Percentiles rank a stretch among this genome's conserved stretches.
Conservation (phyloP, 805 yeast genomes). For the Candida coleopterorum region DNA sequence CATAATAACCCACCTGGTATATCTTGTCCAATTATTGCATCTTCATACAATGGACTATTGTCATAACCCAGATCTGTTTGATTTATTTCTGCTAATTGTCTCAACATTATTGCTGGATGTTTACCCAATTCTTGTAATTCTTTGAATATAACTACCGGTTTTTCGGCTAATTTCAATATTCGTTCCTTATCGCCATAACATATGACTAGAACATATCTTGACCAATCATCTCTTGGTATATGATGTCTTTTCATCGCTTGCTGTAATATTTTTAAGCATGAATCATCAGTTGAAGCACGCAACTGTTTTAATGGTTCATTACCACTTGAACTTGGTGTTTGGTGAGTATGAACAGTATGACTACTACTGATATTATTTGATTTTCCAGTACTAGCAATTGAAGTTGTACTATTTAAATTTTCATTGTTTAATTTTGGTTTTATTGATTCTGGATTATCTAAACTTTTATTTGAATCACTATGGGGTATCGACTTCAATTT, state of each 20-base stretch:
- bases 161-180: constrained; percentile 75
- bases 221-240: constrained; percentile 74
- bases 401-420: constrained; percentile 3
- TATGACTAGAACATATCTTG: constrained; percentile 81
- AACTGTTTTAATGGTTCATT: constrained; percentile 76
- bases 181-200: constrained; percentile 91
- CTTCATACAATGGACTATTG: constrained; percentile 27
- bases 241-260: constrained; percentile 85
- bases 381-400: constrained; percentile 10
- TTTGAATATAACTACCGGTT: constrained; percentile 81
- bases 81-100: constrained; percentile 58
- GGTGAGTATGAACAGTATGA: neutral
- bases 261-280: constrained; percentile 82
- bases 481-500: constrained; percentile 3
- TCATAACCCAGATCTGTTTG: constrained; percentile 13
- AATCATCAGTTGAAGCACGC: constrained; percentile 84
- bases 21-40: constrained; percentile 38
- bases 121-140: constrained; percentile 80
- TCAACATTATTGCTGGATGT: constrained; percentile 87
- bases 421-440: constrained; percentile 2
- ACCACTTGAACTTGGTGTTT: neutral
- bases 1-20: constrained; percentile 36
- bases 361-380: neutral
- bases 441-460: neutral
- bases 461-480: constrained; percentile 4